These are phyloP conservation scores for Psilocybe sp. DNA, from an alignment of 768 basidiomycete species.

Conservation along the genomic window DNA sequence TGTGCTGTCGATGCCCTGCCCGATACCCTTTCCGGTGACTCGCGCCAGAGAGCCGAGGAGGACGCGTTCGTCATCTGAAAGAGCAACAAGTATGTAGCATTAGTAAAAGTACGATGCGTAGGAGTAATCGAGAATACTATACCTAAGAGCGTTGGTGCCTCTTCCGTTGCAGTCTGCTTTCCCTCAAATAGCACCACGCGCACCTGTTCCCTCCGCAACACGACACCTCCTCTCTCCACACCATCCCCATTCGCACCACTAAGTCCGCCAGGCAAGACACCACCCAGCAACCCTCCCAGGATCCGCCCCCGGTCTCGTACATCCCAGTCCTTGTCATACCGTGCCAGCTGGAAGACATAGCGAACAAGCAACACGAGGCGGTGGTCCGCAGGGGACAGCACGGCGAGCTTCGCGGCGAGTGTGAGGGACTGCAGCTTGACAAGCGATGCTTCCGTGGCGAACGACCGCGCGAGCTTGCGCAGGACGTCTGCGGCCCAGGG, in stretches of 20 bases:
- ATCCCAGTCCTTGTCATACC: conserved; percentile 87
- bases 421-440: conserved; percentile 86
- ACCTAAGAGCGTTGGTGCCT: conserved; percentile 34
- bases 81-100: conserved; percentile 1
- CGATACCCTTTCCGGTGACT: conserved; percentile 52
- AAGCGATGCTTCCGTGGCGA: conserved; percentile 56
- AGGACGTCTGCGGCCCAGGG: conserved; percentile 90
- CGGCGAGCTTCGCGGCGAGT: conserved; percentile 81
- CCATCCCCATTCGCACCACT: conserved; percentile 30
- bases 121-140: conserved; percentile 2
- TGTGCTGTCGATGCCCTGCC: conserved; percentile 37
- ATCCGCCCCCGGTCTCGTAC: conserved; percentile 89
- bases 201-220: conserved; percentile 81
- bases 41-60: conserved; percentile 67
- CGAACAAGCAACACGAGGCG: conserved; percentile 52
- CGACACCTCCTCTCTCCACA: conserved; percentile 65
- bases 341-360: conserved; percentile 80
- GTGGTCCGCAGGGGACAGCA: conserved; percentile 56
- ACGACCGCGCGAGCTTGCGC: conserved; percentile 73
- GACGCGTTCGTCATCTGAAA: conserved; percentile 35
- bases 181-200: conserved; percentile 76
- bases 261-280: conserved; percentile 30
- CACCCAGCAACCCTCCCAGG: conserved; percentile 65
- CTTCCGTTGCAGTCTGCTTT: conserved; percentile 49
- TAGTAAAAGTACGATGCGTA: background rate